A percentile compares a stretch with the other conserved stretches of the same genome.
Conservation (phyloP, 2,329 filamentous ascomycete species). For the Lachnellula suecica region DNA sequence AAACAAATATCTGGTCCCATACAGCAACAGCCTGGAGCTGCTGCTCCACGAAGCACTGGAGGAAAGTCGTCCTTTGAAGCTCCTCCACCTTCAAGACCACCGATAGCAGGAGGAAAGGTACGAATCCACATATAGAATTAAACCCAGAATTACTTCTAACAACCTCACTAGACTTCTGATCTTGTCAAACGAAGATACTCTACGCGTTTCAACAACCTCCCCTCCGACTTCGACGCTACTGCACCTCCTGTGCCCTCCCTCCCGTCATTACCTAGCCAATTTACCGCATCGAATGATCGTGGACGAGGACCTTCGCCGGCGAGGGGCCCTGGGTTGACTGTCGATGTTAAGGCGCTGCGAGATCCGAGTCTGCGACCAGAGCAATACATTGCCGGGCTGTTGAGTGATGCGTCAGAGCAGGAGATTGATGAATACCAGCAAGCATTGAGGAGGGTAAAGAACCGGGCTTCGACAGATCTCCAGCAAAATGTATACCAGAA, state of each 20-base stretch:
- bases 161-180: constrained; percentile 58
- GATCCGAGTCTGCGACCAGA: constrained; percentile 80
- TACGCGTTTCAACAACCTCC: constrained; percentile 80
- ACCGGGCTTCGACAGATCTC: constrained; percentile 57
- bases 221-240: constrained; percentile 65
- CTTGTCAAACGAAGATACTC: constrained; percentile 94
- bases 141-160: background rate
- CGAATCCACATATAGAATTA: constrained; percentile 8
- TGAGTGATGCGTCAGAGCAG: constrained; percentile 33
- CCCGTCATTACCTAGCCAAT: constrained; percentile 62
- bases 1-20: constrained; percentile 63
- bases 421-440: constrained; percentile 33
- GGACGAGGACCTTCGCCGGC: constrained; percentile 27
- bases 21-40: constrained; percentile 49
- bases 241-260: constrained; percentile 71
- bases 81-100: constrained; percentile 47
- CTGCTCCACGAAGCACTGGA: constrained; percentile 36
- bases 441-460: constrained; percentile 29
- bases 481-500: constrained; percentile 98
- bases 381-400: constrained; percentile 60
- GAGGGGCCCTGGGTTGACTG: constrained; percentile 55
- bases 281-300: constrained; percentile 22
- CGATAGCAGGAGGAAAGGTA: constrained; percentile 55
- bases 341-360: constrained; percentile 76
- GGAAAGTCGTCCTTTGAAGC: constrained; percentile 32